Evolutionary conservation across 139 green algal species (phyloP), one percentile per base, ranked within the genome.

Genomic region (Tetraselmis striata): DNA sequence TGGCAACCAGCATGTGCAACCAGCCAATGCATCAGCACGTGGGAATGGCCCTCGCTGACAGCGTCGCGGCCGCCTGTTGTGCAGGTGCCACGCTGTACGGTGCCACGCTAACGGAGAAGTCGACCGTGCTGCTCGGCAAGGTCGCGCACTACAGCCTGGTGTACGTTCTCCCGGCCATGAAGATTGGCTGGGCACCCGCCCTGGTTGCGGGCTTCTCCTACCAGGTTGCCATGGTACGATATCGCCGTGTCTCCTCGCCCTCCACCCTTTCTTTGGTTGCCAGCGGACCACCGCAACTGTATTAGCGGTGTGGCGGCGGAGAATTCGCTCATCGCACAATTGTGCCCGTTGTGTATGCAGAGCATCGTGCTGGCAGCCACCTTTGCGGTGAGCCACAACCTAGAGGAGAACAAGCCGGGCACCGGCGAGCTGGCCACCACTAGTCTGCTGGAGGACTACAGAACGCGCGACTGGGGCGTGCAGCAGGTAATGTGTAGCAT

Each of bases 371-470:
- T 97, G 79, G 90, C 92, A 0, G 77, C 88, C 74, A 94, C 90
- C 2, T 96, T 97, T 85, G 93, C 92, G 1, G 89, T 96, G 80
- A 93, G 85, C 2, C 93, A 97, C 91, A 97, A 97, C 78, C 83
- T 96, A 29, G 83, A 86, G 0, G 92, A 94, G 86, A 84, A 87
- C 85, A 97, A 97, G 88, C 85, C 91, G 32, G 79, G 90, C 28
- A n/a, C 32, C 11, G 82, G 82, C 24, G 79, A 59, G 18, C 86
- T 83, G 1, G 79, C 83, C 59, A 87, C 85, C 1, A 84, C 80
- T 45, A 81, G 29, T 32, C 30, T 77, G n/a, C 76, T 84, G 2
- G 31, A 77, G 30, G 26, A 59, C 24, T n/a, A 59, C 31, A 23
- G 58, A 27, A 31, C 25, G 82, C 25, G 86, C 32, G 92, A 95